Base-by-base conservation (phyloP, 352 stramenopile genomes). In the Salisapilia sapeloensis region DNA sequence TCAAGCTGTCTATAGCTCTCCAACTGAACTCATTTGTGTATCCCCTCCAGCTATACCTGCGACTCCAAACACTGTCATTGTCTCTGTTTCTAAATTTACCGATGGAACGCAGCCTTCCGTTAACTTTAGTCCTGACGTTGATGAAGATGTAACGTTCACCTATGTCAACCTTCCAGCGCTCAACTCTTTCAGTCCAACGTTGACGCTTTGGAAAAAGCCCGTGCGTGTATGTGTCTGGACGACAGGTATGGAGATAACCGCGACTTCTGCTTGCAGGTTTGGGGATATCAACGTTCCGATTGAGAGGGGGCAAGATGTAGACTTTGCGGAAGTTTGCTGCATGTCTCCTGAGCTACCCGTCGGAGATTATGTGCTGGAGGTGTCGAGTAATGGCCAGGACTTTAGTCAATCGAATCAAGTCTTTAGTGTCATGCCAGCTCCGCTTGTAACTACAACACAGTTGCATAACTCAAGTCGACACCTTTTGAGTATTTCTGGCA, bases 351-450 rank as follows among this genome's bases (percentile, higher is more conserved):
- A 31, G 0, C 17, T 55, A 9, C 12, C 20, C 3, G 17, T 27
- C 12, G 52, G 47, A 7, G 28, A 24, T 10, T 48, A 53, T 20
- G 34, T 41, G 15, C 28, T 71, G 5, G 55, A 60, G 25, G 33
- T 76, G 0, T 69, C 57, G 3, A 48, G 40, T 4, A 76, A 76
- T 28, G 34, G 48, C 19, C 35, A 40, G 5, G 60, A 76, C 26
- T 76, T 71, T 23, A 69, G 54, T 20, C 42, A 60, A 0, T 58
- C 53, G 9, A 30, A 16, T 0, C 4, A 51, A 15, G 26, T 21
- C 17, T 56, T 53, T 28, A 44, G 13, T 7, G 28, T 67, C 13
- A 20, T 20, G n/a, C 38, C n/a, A 37, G 11, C 38, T 4, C 24
- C 19, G 4, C 26, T 36, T 32, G 18, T 16, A 10, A 25, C 52